Evolutionary conservation across 805 yeast genomes (phyloP), one percentile per base, ranked within the genome.

Genomic region (Yamadazyma akitaensis): DNA sequence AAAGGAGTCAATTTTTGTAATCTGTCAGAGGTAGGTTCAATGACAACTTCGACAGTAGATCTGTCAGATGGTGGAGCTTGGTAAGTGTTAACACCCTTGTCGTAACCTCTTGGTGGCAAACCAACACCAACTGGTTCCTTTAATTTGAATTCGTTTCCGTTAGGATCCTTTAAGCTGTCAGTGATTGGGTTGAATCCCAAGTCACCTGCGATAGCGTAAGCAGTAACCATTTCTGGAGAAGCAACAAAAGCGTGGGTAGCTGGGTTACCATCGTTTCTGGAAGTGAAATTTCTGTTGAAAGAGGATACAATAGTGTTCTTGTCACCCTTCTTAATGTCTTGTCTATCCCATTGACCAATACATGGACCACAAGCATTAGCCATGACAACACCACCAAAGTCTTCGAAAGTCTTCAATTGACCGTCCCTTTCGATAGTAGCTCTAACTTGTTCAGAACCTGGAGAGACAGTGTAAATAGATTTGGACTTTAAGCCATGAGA

Each of bases 311-410:
- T 92, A 61, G 97, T 92, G 81, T 92, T 92, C 75, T 88, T 86
- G 71, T 88, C 96, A 67, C 91, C 94, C 79, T 88, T 89, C 77
- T 88, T 83, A 69, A 88, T 82, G 68, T 88, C 91, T 63, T 79
- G 86, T 74, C 98, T 86, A 70, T 91, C 97, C 98, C 98, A 92
- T 79, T 92, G 97, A 64, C 98, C 98, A 65, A 91, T 91, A 81
- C 98, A 91, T 65, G 98, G 98, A 64, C 98, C 98, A 79, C 98
- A 92, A 49, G 98, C 98, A 67, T 92, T 92, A 51, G 98, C 97
- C 65, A 92, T 77, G 46, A 92, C 97, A 51, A 85, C 79, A 67
- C 96, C 98, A 59, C 97, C 97, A 61, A 85, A 87, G 62, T 88
- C 89, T 64, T 84, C 82, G 72, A 92, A 90, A 57, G 94, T 85